Percentiles rank a stretch among this genome's conserved stretches.
These are phyloP conservation scores for Lipomyces yamanashiensis DNA, from an alignment of 805 yeast species.

Conservation along the genomic window DNA sequence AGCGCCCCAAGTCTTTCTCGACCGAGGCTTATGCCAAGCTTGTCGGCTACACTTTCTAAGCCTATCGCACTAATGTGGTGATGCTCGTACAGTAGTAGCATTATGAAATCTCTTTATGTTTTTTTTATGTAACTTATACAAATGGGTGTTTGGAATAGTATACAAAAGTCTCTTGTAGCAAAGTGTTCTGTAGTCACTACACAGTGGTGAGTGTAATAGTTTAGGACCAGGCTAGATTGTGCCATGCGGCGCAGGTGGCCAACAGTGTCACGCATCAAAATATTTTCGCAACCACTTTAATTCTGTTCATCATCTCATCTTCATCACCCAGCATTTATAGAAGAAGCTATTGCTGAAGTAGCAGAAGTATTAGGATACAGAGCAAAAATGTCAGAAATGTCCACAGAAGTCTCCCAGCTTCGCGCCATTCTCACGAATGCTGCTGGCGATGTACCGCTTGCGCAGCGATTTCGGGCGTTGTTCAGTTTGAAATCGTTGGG, in stretches of 20 bases:
- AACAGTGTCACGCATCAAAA: conserved; percentile 6
- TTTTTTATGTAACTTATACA: conserved; percentile 7
- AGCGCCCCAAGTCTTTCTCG: conserved; percentile 91
- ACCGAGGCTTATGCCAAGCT: conserved; percentile 89
- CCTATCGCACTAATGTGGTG: conserved; percentile 1
- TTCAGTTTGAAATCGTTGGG: conserved; percentile 89
- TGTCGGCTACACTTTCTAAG: conserved; percentile 45
- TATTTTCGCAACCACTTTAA: background rate
- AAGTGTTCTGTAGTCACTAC: too few species aligned
- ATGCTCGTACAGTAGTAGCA: background rate
- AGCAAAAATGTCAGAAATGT: conserved; percentile 11
- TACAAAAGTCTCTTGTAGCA: too few species aligned
- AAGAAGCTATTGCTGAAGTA: too few species aligned
- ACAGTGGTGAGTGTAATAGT: too few species aligned
- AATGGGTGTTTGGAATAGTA: conserved; percentile 5
- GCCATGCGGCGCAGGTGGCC: conserved; percentile 17
- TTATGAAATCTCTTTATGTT: background rate
- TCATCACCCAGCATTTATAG: too few species aligned
- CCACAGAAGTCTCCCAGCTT: conserved; percentile 22
- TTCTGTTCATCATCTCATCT: background rate
- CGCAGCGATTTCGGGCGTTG: conserved; percentile 90
- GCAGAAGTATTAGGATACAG: too few species aligned
- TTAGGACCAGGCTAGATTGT: too few species aligned
- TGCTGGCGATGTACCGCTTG: conserved; percentile 70
- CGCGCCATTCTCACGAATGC: conserved; percentile 28